Conservation (phyloP, 805 yeast species). For the Kodamaea restingae region DNA sequence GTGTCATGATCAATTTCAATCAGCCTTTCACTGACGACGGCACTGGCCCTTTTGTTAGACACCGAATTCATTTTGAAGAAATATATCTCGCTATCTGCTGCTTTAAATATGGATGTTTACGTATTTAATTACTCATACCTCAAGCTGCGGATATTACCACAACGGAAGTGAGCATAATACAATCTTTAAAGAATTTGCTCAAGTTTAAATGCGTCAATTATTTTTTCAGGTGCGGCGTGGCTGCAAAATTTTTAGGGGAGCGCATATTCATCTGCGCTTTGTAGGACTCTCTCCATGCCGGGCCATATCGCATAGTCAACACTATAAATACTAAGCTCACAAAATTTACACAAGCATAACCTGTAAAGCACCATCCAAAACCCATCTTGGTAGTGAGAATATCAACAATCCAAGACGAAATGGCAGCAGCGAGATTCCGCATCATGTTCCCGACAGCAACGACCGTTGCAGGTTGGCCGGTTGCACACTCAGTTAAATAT, state of each 20-base stretch:
- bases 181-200: no score
- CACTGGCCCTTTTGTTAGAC: no score
- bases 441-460: slow-evolving; percentile 53
- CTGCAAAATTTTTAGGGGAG: not conserved
- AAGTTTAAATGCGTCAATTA: no score
- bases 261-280: not conserved
- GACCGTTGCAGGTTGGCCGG: slow-evolving; percentile 48
- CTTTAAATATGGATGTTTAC: no score
- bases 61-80: no score
- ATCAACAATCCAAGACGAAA: slow-evolving; percentile 45
- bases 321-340: slow-evolving; percentile 16
- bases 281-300: slow-evolving; percentile 21
- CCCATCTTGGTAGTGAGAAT: slow-evolving; percentile 36
- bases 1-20: not conserved
- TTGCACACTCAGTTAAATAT: slow-evolving; percentile 48
- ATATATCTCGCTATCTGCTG: no score
- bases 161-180: no score
- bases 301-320: slow-evolving; percentile 19
- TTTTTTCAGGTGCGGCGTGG: not conserved
- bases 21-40: no score
- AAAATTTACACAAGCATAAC: slow-evolving; percentile 35
- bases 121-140: no score
- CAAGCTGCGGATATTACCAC: no score
- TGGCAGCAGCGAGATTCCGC: slow-evolving; percentile 52
- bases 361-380: slow-evolving; percentile 53